Percentiles rank a stretch among this genome's conserved stretches.
phyloP scores from a whole-genome alignment of 2,329 filamentous ascomycete species.

The Ascochyta fabae region DNA sequence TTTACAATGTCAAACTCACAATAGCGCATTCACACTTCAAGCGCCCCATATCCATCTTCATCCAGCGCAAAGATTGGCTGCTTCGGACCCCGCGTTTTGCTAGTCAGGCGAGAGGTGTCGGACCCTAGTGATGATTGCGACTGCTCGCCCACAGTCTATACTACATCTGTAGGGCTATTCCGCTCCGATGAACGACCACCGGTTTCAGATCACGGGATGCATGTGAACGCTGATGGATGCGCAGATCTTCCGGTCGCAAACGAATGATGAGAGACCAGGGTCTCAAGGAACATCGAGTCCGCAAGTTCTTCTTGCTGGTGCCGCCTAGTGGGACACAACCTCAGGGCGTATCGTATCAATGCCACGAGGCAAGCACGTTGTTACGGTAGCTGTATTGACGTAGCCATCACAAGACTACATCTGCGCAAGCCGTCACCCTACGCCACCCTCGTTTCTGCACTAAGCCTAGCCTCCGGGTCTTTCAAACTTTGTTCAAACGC shows the following conservation, averaged over 20 bases:
- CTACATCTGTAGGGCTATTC: constrained; percentile 5
- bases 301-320: neutral
- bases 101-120: constrained; percentile 2
- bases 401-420: constrained; percentile 6
- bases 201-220: constrained; percentile 14
- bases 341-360: neutral
- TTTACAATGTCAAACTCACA: neutral
- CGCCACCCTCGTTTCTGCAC: constrained; percentile 1
- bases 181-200: neutral
- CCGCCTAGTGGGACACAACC: neutral
- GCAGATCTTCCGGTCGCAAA: constrained; percentile 7
- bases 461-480: constrained; percentile 7
- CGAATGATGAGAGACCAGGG: constrained; percentile 5
- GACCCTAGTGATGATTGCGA: constrained; percentile 4
- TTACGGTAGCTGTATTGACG: neutral
- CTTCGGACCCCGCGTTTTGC: constrained; percentile 25
- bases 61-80: constrained; percentile 1
- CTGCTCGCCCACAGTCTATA: neutral
- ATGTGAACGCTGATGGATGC: constrained; percentile 6
- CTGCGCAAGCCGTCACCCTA: constrained; percentile 6
- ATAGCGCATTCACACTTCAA: neutral
- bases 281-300: neutral
- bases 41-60: constrained; percentile 4
- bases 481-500: constrained; percentile 13
- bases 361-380: constrained; percentile 11